These are phyloP conservation scores for Auriculariales sp. DNA, from an alignment of 768 basidiomycete genomes.

Conservation along the genomic window DNA sequence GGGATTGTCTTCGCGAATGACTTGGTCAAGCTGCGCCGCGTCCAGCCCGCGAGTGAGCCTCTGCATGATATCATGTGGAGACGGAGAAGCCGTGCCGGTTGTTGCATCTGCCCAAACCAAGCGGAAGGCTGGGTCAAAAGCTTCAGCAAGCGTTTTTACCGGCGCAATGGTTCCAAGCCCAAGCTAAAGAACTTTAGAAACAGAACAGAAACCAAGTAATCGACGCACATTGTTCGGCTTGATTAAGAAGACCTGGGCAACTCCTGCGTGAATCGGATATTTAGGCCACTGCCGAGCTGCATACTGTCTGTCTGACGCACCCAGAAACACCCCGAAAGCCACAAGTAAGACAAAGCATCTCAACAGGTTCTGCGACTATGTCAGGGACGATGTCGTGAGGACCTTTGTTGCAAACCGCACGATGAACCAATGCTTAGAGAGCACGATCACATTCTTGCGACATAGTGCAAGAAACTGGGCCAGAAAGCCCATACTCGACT, in stretches of 20 bases:
- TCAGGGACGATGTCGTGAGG: neutral
- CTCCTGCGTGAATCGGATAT: slow-evolving; percentile 3
- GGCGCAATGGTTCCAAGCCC: slow-evolving; percentile 46
- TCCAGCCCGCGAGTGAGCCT: slow-evolving; percentile 40
- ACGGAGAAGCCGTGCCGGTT: slow-evolving; percentile 36
- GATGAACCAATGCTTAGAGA: slow-evolving; percentile 42
- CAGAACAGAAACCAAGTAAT: neutral
- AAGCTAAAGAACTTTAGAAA: neutral
- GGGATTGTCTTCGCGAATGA: slow-evolving; percentile 33
- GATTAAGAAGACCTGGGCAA: slow-evolving; percentile 43
- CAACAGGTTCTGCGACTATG: slow-evolving; percentile 27
- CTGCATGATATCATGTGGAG: slow-evolving; percentile 44
- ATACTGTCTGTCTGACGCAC: slow-evolving; percentile 10
- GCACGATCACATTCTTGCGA: slow-evolving; percentile 64
- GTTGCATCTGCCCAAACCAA: slow-evolving; percentile 61
- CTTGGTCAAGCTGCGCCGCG: slow-evolving; percentile 27
- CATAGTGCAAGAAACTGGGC: slow-evolving; percentile 45
- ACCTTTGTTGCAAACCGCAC: neutral
- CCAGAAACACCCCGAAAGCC: slow-evolving; percentile 52
- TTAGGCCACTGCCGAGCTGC: neutral
- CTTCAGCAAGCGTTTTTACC: slow-evolving; percentile 28
- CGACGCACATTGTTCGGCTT: slow-evolving; percentile 45
- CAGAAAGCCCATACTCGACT: slow-evolving; percentile 24
- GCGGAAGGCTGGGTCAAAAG: slow-evolving; percentile 36
- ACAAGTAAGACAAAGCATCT: slow-evolving; percentile 51